Evolutionary conservation across 164 flowering plant species (phyloP).

Genomic region (Kalanchoe fedtschenkoi): DNA sequence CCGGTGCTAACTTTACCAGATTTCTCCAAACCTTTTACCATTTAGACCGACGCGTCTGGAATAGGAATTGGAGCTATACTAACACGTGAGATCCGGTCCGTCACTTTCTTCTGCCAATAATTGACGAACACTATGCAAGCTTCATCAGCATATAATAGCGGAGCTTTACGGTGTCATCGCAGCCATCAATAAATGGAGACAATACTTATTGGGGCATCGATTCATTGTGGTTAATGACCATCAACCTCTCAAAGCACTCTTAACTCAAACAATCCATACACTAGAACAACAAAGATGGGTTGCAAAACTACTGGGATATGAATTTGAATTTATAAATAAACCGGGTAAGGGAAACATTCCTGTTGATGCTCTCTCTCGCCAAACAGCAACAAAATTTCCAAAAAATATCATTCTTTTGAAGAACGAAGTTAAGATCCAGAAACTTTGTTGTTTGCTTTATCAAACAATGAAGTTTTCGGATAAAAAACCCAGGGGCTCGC

Average conservation of each 20-base stretch:
- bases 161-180: neutral
- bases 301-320: conserved; percentile 6
- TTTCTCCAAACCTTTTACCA: neutral
- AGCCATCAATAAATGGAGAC: conserved; percentile 2
- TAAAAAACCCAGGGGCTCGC: too few relatives aligned
- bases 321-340: neutral
- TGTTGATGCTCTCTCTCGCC: neutral
- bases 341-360: neutral
- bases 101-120: neutral
- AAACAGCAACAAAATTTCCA: too few relatives aligned
- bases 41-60: conserved; percentile 5
- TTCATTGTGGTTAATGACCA: neutral
- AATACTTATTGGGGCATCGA: conserved; percentile 1
- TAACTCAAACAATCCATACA: neutral
- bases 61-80: neutral
- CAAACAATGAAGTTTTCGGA: too few relatives aligned
- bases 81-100: neutral
- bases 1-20: too few relatives aligned
- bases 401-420: too few relatives aligned
- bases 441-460: too few relatives aligned
- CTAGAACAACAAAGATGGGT: conserved; percentile 10
- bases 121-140: neutral
- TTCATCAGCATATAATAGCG: neutral
- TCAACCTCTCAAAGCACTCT: neutral
- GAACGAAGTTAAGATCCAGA: too few relatives aligned